phyloP scores from a whole-genome alignment of 345 rosid genomes.

The Ailanthus altissimus region DNA sequence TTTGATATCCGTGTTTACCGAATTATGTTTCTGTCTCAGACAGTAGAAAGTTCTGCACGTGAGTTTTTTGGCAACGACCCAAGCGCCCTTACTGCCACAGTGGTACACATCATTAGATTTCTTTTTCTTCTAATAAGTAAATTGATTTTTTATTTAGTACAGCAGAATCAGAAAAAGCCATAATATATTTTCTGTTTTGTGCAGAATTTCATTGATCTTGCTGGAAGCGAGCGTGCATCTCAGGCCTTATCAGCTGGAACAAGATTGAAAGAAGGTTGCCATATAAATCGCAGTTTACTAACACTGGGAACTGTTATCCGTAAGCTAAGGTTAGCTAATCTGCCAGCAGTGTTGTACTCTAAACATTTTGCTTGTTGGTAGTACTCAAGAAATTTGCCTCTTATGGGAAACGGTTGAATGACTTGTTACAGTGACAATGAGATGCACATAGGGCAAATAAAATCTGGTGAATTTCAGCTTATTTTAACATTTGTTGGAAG shows the following conservation, averaged over 20 bases:
- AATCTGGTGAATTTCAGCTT: neutral
- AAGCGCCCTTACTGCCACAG: conserved; percentile 78
- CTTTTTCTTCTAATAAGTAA: neutral
- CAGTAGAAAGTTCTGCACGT: conserved; percentile 73
- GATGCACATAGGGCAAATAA: neutral
- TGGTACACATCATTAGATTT: conserved; percentile 47
- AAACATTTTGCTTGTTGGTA: neutral
- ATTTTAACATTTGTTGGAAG: neutral
- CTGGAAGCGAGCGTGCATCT: conserved; percentile 98
- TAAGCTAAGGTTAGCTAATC: conserved; percentile 74
- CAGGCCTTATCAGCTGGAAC: conserved; percentile 83
- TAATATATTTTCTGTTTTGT: conserved; percentile 22
- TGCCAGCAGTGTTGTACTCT: neutral
- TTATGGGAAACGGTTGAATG: neutral
- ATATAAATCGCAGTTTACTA: conserved; percentile 88
- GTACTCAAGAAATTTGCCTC: neutral
- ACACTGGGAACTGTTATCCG: conserved; percentile 95
- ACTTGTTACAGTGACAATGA: neutral
- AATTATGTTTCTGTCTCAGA: conserved; percentile 42
- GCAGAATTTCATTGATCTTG: conserved; percentile 91
- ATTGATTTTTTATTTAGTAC: conserved; percentile 5
- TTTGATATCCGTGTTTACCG: neutral
- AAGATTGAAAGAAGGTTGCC: conserved; percentile 94
- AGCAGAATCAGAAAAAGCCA: neutral
- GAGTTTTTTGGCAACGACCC: conserved; percentile 63